These are phyloP conservation scores for Aspergillus campestris DNA, from an alignment of 495 filamentous ascomycete genomes.

Conservation along the genomic window DNA sequence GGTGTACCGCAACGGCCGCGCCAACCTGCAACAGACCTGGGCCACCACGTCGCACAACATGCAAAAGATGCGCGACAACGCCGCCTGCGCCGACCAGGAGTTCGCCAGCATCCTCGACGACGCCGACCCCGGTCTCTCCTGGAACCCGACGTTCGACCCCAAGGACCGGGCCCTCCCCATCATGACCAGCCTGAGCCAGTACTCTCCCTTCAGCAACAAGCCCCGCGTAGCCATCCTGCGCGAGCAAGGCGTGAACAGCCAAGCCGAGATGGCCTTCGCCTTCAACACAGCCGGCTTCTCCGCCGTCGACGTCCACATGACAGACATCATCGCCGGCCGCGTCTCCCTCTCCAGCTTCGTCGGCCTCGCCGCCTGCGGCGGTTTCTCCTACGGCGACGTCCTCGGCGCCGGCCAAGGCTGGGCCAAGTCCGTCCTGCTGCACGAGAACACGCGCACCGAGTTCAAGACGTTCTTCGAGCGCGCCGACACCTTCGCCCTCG, in stretches of 20 bases:
- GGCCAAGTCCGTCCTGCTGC: slow-evolving; percentile 88
- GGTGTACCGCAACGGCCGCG: slow-evolving; percentile 60
- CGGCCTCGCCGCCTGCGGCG: slow-evolving; percentile 88
- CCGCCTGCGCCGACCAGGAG: slow-evolving; percentile 78
- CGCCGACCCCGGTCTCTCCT: slow-evolving; percentile 73
- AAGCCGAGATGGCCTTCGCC: slow-evolving; percentile 95
- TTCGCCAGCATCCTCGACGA: slow-evolving; percentile 69
- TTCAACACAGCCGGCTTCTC: slow-evolving; percentile 89
- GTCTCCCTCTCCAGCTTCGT: slow-evolving; percentile 71
- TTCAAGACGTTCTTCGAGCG: slow-evolving; percentile 84
- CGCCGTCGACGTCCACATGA: slow-evolving; percentile 94
- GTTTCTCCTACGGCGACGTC: slow-evolving; percentile 96
- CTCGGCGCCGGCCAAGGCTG: slow-evolving; percentile 91
- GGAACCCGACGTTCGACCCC: slow-evolving; percentile 76
- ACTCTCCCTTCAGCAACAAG: slow-evolving; percentile 57
- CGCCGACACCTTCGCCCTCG: slow-evolving; percentile 82
- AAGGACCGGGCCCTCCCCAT: slow-evolving; percentile 66
- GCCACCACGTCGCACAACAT: slow-evolving; percentile 79
- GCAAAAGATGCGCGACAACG: slow-evolving; percentile 86
- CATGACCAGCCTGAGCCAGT: slow-evolving; percentile 49
- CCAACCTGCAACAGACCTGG: slow-evolving; percentile 82
- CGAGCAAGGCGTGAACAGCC: slow-evolving; percentile 91
- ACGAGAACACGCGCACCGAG: slow-evolving; percentile 64
- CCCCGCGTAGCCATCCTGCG: slow-evolving; percentile 90
- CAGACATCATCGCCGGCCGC: slow-evolving; percentile 71